phyloP scores from a whole-genome alignment of 768 basidiomycete species.

The Trametes sanguinea region DNA sequence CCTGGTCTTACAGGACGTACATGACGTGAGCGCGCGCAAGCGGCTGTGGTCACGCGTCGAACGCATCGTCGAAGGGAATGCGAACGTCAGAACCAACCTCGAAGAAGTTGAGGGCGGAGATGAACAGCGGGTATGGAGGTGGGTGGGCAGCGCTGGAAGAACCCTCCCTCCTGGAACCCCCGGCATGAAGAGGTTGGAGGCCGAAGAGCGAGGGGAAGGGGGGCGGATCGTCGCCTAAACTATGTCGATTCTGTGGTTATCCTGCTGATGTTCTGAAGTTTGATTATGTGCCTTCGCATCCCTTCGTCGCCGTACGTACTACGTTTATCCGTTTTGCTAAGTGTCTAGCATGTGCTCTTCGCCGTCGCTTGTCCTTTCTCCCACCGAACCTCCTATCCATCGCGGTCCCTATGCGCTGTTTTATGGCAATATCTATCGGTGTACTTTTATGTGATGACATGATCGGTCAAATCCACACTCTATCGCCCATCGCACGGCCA shows the following conservation, averaged over 20 bases:
- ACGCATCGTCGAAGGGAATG: conserved; percentile 83
- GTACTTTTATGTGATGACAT: conserved; percentile 4
- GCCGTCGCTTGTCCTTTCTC: conserved; percentile 5
- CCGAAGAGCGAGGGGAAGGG: conserved; percentile 15
- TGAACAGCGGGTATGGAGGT: conserved; percentile 88
- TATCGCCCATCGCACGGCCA: neutral
- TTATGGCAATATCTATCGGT: conserved; percentile 20
- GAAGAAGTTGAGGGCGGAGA: conserved; percentile 86
- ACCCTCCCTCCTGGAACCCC: conserved; percentile 26
- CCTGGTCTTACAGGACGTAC: conserved; percentile 78
- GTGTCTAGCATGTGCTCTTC: conserved; percentile 12
- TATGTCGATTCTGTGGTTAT: neutral
- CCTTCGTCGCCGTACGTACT: conserved; percentile 1
- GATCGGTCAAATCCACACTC: conserved; percentile 1
- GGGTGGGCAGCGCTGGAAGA: conserved; percentile 63
- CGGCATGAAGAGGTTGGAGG: conserved; percentile 13
- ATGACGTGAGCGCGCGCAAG: conserved; percentile 64
- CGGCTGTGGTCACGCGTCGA: conserved; percentile 84
- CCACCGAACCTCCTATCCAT: conserved; percentile 1
- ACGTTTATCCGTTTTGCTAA: conserved; percentile 8
- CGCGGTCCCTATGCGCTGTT: conserved; percentile 1
- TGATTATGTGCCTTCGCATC: conserved; percentile 1
- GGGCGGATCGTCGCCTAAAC: conserved; percentile 21
- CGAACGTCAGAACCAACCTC: conserved; percentile 83
- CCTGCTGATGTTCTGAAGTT: neutral